Evolutionary conservation across 495 filamentous ascomycete genomes (phyloP), one percentile per base, ranked within the genome.

Genomic region (Poronia punctata): DNA sequence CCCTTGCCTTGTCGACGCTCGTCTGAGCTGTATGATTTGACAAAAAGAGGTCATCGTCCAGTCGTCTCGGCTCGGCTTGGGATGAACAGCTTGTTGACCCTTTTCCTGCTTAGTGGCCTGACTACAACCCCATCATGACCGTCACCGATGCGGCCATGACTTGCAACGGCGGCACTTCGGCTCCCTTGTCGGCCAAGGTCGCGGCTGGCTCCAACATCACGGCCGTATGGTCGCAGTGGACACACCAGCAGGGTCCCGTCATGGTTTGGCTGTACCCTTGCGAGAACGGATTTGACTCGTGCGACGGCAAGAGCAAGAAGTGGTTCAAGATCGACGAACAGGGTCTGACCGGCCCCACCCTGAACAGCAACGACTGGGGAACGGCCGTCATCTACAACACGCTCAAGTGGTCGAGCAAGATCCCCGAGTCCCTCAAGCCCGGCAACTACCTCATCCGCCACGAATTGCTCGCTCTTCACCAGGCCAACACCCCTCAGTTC

Each of bases 321-420:
- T 79, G 75, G 75, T 79, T 77, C 62, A 79, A 79, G 66, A 78
- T 78, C 41, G 75, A 79, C 49, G 65, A 77, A 54, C 60, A 61
- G 45, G 72, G 72, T 24, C 65, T 75, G 51, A 57, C 50, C 14
- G 65, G 65, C 25, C 35, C 48, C 31, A 29, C 36, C 15, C 48
- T 77, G 20, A 66, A 63, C 36, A 67, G 70, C 28, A 66, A 59
- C 29, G 56, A 61, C 59, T 78, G 74, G 74, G 74, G 68, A 36
- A 72, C 70, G 10, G 65, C 54, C 10, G 42, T 67, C 7, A 52
- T 78, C 14, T 53, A 57, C 38, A 61, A 66, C 48, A 68, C 68
- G 16, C 55, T 74, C 15, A 58, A 64, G 49, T 79, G 68, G 67
- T 71, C 69, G 29, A 64, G 61, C 61, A 71, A 54, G 7, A 71